phyloP scores from a whole-genome alignment of 768 basidiomycete species.

The Hypholoma fasciculare region DNA sequence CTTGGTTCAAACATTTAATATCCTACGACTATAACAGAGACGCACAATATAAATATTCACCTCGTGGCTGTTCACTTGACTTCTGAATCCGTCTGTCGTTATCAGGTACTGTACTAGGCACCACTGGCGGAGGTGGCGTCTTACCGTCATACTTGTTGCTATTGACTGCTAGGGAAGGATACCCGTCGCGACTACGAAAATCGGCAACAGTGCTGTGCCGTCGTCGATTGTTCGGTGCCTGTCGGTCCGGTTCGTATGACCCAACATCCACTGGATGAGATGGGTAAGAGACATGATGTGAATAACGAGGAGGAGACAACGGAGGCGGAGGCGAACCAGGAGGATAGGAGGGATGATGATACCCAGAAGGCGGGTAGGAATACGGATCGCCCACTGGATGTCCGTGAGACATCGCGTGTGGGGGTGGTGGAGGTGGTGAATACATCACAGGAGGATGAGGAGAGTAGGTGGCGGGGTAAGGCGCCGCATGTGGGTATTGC shows the following conservation, averaged over 20 bases:
- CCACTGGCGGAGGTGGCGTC: conserved; percentile 21
- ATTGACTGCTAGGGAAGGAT: not conserved
- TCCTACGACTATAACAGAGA: not conserved
- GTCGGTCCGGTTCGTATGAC: conserved; percentile 4
- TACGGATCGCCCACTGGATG: not conserved
- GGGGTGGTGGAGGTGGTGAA: conserved; percentile 4
- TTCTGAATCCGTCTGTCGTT: not conserved
- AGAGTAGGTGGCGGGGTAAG: conserved; percentile 2
- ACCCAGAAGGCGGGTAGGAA: not conserved
- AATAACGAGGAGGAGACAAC: conserved; percentile 6
- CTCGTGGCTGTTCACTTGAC: not conserved
- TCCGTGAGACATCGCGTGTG: not conserved
- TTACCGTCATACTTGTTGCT: conserved; percentile 3
- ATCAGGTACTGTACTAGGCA: not conserved
- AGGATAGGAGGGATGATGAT: not conserved
- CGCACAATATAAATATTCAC: not conserved
- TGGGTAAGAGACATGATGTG: conserved; percentile 9
- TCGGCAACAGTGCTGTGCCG: conserved; percentile 12
- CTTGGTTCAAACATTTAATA: not conserved
- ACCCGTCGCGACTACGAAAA: conserved; percentile 5
- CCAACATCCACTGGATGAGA: conserved; percentile 5
- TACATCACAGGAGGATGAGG: conserved; percentile 5
- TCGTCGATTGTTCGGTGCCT: conserved; percentile 7
- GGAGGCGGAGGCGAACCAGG: conserved; percentile 6
- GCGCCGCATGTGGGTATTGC: not conserved